A percentile compares a stretch with the other conserved stretches of the same genome.
These are phyloP conservation scores for Raddia distichophylla DNA, from an alignment of 176 grass and related monocot species.

Conservation along the genomic window DNA sequence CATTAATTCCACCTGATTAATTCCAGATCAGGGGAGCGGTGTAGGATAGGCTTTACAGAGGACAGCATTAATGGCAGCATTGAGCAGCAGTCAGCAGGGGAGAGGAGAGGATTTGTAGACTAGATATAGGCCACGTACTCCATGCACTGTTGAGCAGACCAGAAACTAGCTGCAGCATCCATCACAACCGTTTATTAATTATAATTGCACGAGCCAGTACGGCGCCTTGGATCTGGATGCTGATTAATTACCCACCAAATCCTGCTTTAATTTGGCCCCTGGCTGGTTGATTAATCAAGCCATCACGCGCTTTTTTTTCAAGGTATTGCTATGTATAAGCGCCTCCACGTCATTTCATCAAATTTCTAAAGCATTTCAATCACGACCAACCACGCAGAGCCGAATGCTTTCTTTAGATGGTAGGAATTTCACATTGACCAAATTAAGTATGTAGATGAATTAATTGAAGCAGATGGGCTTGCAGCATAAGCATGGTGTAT, in stretches of 20 bases:
- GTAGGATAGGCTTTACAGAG: constrained; percentile 25
- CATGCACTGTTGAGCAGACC: background rate
- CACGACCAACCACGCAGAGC: too few species aligned
- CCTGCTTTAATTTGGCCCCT: background rate
- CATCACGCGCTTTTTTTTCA: background rate
- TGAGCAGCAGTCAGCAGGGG: background rate
- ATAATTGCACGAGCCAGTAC: constrained; percentile 11
- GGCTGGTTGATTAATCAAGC: background rate
- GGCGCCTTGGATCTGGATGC: constrained; percentile 22
- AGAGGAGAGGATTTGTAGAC: constrained; percentile 14
- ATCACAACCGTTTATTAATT: background rate
- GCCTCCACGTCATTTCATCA: too few species aligned
- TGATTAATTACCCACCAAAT: constrained; percentile 42
- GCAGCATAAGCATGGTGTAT: too few species aligned
- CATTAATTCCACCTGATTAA: constrained; percentile 21
- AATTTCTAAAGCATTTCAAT: too few species aligned
- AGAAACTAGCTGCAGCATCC: background rate
- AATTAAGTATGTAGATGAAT: too few species aligned
- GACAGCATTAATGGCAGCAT: constrained; percentile 24
- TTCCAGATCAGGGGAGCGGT: constrained; percentile 16
- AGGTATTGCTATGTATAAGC: background rate
- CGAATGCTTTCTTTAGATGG: too few species aligned
- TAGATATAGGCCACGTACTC: constrained; percentile 19
- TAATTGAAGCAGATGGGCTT: too few species aligned
- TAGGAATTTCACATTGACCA: too few species aligned